phyloP scores from a whole-genome alignment of 176 grass and related monocot genomes.

The Aegilops sharonensis region DNA sequence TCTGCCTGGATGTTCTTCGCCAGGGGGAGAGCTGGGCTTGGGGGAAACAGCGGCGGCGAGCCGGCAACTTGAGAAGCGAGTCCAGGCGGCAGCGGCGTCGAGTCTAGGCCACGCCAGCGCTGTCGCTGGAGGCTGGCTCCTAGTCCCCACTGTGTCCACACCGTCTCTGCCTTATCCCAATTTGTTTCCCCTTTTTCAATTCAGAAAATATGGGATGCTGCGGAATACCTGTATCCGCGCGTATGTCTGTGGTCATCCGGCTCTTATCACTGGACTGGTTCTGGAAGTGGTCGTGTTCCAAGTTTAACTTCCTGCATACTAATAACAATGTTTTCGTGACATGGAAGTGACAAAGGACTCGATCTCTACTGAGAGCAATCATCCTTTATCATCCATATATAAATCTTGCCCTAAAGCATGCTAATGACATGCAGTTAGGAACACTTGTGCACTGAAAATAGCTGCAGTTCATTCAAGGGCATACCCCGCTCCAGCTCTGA shows the following conservation, averaged over 20 bases:
- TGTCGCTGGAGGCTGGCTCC: no score
- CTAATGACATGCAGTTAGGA: not conserved
- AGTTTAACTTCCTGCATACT: not conserved
- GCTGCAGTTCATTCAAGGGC: not conserved
- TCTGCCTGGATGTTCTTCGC: no score
- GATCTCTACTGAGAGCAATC: not conserved
- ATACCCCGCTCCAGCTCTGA: not conserved
- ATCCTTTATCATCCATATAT: constrained; percentile 10
- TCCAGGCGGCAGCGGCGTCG: no score
- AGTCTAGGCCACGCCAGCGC: no score
- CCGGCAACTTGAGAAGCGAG: no score
- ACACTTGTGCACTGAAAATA: not conserved
- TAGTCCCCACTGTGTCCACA: no score
- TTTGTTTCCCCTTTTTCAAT: no score
- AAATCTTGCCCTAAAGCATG: not conserved
- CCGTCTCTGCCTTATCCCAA: no score
- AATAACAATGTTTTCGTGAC: not conserved
- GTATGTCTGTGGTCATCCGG: not conserved
- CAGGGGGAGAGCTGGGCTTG: no score
- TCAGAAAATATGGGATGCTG: no score
- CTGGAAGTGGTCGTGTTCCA: constrained; percentile 10
- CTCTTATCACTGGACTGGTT: not conserved
- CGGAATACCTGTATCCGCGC: no score
- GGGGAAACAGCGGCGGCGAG: no score
- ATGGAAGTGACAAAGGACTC: not conserved